phyloP scores from a whole-genome alignment of 805 yeast genomes.

The Crinitomyces ghanaensis region DNA sequence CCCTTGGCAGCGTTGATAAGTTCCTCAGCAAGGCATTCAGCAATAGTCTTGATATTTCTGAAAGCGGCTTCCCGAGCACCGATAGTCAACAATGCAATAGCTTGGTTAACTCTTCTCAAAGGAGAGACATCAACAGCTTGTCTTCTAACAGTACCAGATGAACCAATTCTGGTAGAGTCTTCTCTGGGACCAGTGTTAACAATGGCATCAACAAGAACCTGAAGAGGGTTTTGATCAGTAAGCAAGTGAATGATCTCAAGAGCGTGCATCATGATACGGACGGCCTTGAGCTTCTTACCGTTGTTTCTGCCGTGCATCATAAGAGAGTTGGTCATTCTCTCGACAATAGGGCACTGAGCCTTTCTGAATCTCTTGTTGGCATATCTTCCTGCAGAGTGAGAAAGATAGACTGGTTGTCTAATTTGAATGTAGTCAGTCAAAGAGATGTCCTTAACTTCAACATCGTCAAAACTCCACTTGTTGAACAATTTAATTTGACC shows the following conservation, averaged over 20 bases:
- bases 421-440: constrained; percentile 97
- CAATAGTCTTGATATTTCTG: constrained; percentile 99
- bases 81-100: constrained; percentile 92
- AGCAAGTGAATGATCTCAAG: constrained; percentile 94
- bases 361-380: constrained; percentile 99
- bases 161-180: constrained; percentile 99
- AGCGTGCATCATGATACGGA: constrained; percentile 98
- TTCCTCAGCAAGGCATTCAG: constrained; percentile 99
- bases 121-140: constrained; percentile 99
- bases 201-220: constrained; percentile 97
- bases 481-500: constrained; percentile 95
- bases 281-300: constrained; percentile 99
- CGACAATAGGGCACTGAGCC: constrained; percentile 98
- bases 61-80: constrained; percentile 99
- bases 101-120: constrained; percentile 99
- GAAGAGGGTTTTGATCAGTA: constrained; percentile 99
- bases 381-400: constrained; percentile 99
- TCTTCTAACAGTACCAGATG: constrained; percentile 99
- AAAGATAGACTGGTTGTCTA: constrained; percentile 92
- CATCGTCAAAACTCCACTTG: constrained; percentile 99
- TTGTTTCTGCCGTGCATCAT: constrained; percentile 99
- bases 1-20: constrained; percentile 99
- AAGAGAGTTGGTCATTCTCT: constrained; percentile 98
- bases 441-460: constrained; percentile 95
- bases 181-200: constrained; percentile 99